Percentiles rank a stretch among this genome's conserved stretches.
phyloP scores from a whole-genome alignment of 2,329 filamentous ascomycete species.

The Aureobasidium mangrovei region DNA sequence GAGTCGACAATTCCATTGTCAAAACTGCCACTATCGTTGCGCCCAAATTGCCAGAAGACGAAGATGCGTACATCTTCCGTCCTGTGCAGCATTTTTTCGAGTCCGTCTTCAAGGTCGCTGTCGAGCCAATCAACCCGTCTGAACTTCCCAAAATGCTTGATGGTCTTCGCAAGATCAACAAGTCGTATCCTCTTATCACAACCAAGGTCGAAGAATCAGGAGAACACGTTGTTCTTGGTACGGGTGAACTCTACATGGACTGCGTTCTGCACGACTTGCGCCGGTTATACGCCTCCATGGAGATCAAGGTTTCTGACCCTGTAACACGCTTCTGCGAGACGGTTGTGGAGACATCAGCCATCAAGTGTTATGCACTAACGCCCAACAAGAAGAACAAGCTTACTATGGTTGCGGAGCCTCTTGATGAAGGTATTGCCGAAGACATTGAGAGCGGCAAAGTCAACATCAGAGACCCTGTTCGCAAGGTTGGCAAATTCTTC shows the following conservation, averaged over 20 bases:
- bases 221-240: constrained; percentile 90
- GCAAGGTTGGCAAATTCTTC: constrained; percentile 92
- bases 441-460: constrained; percentile 90
- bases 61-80: constrained; percentile 91
- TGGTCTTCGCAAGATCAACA: constrained; percentile 91
- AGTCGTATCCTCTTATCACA: constrained; percentile 89
- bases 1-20: constrained; percentile 95
- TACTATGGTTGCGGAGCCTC: constrained; percentile 93
- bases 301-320: constrained; percentile 96
- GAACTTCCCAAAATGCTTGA: constrained; percentile 98
- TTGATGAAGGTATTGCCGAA: constrained; percentile 88
- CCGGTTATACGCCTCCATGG: constrained; percentile 94
- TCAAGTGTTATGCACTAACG: constrained; percentile 95
- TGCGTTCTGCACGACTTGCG: constrained; percentile 93
- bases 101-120: constrained; percentile 93
- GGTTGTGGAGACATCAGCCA: constrained; percentile 91
- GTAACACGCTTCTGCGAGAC: constrained; percentile 98
- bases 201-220: constrained; percentile 98
- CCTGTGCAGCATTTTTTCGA: constrained; percentile 92
- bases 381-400: constrained; percentile 99
- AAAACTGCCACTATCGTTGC: constrained; percentile 90
- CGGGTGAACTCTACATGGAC: constrained; percentile 99
- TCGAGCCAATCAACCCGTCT: constrained; percentile 96
- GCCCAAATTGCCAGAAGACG: constrained; percentile 69
- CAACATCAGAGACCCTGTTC: constrained; percentile 83